These are phyloP conservation scores for Microbotryum silenes-acaulis DNA, from an alignment of 1,284 basidiomycete genomes.

Conservation along the genomic window DNA sequence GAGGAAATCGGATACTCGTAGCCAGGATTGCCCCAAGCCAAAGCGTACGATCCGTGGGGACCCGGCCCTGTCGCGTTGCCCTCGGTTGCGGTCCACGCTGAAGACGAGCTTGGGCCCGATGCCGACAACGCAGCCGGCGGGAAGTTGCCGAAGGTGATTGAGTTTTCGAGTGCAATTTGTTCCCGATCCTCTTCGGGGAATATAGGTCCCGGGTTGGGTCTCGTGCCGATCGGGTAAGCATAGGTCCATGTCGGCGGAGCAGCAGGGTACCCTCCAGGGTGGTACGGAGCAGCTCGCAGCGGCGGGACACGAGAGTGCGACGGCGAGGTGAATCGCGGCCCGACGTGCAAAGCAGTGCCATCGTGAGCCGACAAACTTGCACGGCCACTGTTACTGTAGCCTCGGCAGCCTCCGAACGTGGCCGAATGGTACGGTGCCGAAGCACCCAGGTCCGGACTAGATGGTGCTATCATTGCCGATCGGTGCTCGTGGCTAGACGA, in stretches of 20 bases:
- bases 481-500: neutral
- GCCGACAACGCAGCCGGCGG: constrained; percentile 11
- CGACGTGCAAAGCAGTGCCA: neutral
- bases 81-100: constrained; percentile 1
- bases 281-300: neutral
- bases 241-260: too few species aligned
- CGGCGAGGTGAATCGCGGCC: too few species aligned
- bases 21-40: too few species aligned
- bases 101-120: constrained; percentile 18
- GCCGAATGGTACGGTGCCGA: constrained; percentile 13
- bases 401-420: neutral
- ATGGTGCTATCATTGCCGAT: constrained; percentile 21
- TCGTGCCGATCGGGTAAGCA: too few species aligned
- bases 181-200: constrained; percentile 29
- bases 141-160: constrained; percentile 30
- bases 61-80: too few species aligned
- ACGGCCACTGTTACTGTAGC: constrained; percentile 2
- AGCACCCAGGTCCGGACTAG: constrained; percentile 23
- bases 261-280: neutral
- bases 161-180: constrained; percentile 18
- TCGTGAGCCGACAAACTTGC: neutral
- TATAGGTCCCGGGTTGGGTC: constrained; percentile 16
- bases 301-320: too few species aligned
- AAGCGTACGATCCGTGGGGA: too few species aligned
- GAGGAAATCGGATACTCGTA: too few species aligned